A percentile compares a stretch with the other conserved stretches of the same genome.
phyloP scores from a whole-genome alignment of 2,329 filamentous ascomycete species.

The Zymoseptoria pseudotritici region DNA sequence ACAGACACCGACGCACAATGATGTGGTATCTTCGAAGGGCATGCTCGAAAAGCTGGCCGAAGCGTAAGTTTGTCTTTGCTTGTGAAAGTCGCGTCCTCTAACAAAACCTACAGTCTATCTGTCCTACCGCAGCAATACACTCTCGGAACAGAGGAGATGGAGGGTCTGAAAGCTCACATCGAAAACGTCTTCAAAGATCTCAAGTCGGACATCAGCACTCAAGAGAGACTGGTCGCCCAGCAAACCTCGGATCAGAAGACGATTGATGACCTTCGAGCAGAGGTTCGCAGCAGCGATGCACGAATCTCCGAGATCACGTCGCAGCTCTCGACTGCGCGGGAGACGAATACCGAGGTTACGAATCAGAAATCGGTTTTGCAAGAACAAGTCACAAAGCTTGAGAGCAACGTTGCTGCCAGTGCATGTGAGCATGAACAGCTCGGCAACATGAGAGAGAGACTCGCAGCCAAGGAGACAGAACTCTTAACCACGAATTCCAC shows the following conservation, averaged over 20 bases:
- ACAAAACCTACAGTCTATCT: background rate
- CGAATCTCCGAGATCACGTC: conserved; percentile 1
- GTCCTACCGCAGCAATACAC: background rate
- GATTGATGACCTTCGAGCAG: conserved; percentile 11
- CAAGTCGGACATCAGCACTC: conserved; percentile 11
- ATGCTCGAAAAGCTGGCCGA: conserved; percentile 14
- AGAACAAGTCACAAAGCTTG: conserved; percentile 1
- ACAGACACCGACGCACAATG: conserved; percentile 10
- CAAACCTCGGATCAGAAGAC: conserved; percentile 10
- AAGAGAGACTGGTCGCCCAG: conserved; percentile 13
- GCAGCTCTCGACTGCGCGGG: conserved; percentile 3
- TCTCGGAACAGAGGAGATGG: background rate
- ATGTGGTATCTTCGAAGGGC: conserved; percentile 15
- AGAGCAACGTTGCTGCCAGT: conserved; percentile 1
- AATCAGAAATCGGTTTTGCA: conserved; percentile 6
- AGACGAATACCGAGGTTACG: conserved; percentile 4
- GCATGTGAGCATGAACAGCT: background rate
- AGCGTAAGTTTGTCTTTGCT: conserved; percentile 5
- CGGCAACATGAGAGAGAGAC: conserved; percentile 2
- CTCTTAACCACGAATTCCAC: conserved; percentile 3
- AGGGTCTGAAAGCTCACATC: conserved; percentile 7
- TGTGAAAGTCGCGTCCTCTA: background rate
- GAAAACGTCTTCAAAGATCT: conserved; percentile 15
- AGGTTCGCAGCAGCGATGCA: conserved; percentile 7
- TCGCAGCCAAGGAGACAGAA: conserved; percentile 1